phyloP scores from a whole-genome alignment of 176 grass and related monocot genomes.

The Zoysia japonica region DNA sequence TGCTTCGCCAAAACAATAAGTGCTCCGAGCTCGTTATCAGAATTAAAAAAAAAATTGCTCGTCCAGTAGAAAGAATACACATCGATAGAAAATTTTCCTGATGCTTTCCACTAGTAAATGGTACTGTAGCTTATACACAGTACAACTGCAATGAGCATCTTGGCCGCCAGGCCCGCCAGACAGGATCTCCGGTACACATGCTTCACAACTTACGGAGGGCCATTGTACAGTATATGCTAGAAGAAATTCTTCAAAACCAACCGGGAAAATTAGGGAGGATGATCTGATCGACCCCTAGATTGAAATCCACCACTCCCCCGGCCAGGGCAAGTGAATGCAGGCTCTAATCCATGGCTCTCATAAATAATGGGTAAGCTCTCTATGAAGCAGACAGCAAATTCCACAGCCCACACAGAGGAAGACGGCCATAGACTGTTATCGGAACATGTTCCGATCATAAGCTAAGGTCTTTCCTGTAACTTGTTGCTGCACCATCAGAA shows the following conservation, averaged over 20 bases:
- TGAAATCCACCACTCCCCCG: neutral
- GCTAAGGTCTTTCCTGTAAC: constrained; percentile 19
- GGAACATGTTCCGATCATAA: constrained; percentile 29
- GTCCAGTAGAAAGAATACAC: neutral
- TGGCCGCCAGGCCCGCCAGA: neutral
- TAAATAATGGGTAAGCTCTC: neutral
- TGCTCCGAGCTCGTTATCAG: neutral
- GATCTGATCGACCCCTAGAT: constrained; percentile 17
- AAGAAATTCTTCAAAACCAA: neutral
- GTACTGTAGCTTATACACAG: constrained; percentile 27
- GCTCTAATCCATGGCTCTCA: neutral
- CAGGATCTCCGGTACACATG: constrained; percentile 19
- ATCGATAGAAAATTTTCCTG: constrained; percentile 17
- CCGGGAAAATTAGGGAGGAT: constrained; percentile 5
- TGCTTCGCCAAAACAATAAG: no score
- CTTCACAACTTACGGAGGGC: constrained; percentile 29
- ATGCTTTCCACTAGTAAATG: constrained; percentile 47
- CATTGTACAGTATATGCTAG: constrained; percentile 25
- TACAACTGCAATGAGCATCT: constrained; percentile 26
- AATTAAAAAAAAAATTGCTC: neutral
- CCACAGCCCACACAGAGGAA: constrained; percentile 23
- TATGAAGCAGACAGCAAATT: constrained; percentile 8
- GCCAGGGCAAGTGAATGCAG: neutral
- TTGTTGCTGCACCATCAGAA: constrained; percentile 23
- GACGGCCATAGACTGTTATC: constrained; percentile 11